Percentiles rank a stretch among this genome's conserved stretches.
These are phyloP conservation scores for Houttuynia cordata DNA, from an alignment of 164 flowering plant genomes.

Conservation along the genomic window DNA sequence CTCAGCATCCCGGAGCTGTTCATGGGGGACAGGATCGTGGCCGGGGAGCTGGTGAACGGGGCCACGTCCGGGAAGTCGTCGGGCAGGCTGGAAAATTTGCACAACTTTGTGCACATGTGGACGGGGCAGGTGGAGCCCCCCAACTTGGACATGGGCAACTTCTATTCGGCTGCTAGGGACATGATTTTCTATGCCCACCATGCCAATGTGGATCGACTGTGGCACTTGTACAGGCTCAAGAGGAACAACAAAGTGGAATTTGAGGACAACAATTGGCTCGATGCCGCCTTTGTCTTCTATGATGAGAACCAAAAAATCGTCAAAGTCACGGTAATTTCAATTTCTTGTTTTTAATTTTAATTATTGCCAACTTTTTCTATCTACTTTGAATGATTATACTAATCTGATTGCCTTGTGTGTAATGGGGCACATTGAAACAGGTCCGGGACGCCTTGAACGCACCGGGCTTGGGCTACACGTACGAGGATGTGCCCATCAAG, in stretches of 20 bases:
- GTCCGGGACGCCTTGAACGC: neutral
- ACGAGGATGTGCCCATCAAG: neutral
- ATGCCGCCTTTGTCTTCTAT: slow-evolving; percentile 6
- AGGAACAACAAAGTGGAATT: neutral
- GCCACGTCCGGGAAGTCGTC: neutral
- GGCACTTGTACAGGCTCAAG: neutral
- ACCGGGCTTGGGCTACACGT: neutral
- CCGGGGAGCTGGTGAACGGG: neutral
- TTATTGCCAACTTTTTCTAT: too few relatives aligned
- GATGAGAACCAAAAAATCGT: slow-evolving; percentile 7
- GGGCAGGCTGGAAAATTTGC: slow-evolving; percentile 3
- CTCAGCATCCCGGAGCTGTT: slow-evolving; percentile 2
- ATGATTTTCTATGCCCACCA: slow-evolving; percentile 10
- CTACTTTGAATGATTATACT: too few relatives aligned
- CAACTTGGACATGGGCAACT: slow-evolving; percentile 7
- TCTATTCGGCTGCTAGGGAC: slow-evolving; percentile 8
- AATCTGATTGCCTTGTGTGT: neutral
- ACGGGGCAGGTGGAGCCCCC: slow-evolving; percentile 2
- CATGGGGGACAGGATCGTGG: slow-evolving; percentile 4
- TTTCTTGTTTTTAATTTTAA: too few relatives aligned
- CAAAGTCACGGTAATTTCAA: slow-evolving; percentile 1
- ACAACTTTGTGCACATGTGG: slow-evolving; percentile 6
- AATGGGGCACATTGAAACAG: neutral
- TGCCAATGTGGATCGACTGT: slow-evolving; percentile 7
- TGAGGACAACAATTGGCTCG: slow-evolving; percentile 4